Base-by-base conservation (phyloP, 202 grass and related monocot genomes). In the Elaeis oleifera region DNA sequence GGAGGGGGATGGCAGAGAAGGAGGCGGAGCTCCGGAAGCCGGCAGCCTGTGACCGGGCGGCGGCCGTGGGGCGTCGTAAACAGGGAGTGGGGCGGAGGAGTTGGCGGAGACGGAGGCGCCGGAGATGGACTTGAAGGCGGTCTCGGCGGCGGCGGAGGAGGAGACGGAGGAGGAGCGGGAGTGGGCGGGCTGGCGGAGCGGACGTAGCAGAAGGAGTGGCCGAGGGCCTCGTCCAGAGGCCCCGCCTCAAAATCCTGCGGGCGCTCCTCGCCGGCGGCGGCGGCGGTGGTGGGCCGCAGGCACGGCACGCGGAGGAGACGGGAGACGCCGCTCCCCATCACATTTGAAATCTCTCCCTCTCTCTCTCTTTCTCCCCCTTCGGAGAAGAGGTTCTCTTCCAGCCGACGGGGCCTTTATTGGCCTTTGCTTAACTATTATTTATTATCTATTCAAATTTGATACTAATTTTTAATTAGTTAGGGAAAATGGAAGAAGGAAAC, bases 321-420 rank as follows among this genome's bases (percentile, higher is more conserved):
- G 74, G 90, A 90, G 57, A 78, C 86, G 75, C 80, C 81, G 90
- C 90, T 90, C 68, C 90, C 90, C 90, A 95, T 95, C 70, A 80
- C 80, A 78, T 79, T 82, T 76, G 72, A 78, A 64, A 54, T 54
- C 22, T 20, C n/a, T 23, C 50, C n/a, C 15, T 2, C 15, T 52
- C 20, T 20, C 20, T 20, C 20, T 20, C 20, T 20, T 20, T 20
- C 27, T 14, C 50, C n/a, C 15, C 5, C 15, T 52, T n/a, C 36
- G 36, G 36, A 14, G 36, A 44, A 44, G 11, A 44, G 6, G 3
- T 17, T 51, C 8, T 21, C 22, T n/a, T 19, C 65, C 49, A 31
- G 36, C 24, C 63, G 56, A 18, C 57, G 57, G 9, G 44, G 23
- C 51, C 2, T 54, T 60, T 36, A 51, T 59, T 53, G 24, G 56